These are phyloP conservation scores for Diaporthe sp. DNA, from an alignment of 2,329 filamentous ascomycete species.

Conservation along the genomic window DNA sequence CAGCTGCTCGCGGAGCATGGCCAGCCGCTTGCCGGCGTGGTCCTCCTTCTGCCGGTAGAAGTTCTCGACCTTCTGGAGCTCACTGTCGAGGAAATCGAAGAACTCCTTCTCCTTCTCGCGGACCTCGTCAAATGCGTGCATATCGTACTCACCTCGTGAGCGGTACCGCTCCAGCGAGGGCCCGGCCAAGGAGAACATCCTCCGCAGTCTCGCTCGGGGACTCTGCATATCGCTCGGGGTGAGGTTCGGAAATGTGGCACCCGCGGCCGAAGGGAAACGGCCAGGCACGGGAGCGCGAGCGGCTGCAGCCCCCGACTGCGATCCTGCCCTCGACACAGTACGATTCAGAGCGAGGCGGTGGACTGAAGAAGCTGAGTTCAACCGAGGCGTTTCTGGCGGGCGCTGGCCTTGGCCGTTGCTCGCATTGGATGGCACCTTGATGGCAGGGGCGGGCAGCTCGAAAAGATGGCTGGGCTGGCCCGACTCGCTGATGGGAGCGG, in stretches of 20 bases:
- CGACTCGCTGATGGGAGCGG: slow-evolving; percentile 43
- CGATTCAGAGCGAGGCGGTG: slow-evolving; percentile 51
- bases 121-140: slow-evolving; percentile 65
- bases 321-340: slow-evolving; percentile 52
- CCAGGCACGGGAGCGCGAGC: slow-evolving; percentile 19
- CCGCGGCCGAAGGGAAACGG: slow-evolving; percentile 41
- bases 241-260: slow-evolving; percentile 41
- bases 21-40: slow-evolving; percentile 81
- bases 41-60: slow-evolving; percentile 93
- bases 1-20: slow-evolving; percentile 83
- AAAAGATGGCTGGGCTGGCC: slow-evolving; percentile 56
- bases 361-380: slow-evolving; percentile 40
- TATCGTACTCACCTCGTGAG: slow-evolving; percentile 57
- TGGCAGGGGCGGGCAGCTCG: slow-evolving; percentile 68
- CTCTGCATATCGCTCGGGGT: slow-evolving; percentile 47
- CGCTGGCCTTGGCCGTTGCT: slow-evolving; percentile 39
- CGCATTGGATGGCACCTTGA: slow-evolving; percentile 56
- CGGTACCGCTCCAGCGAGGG: slow-evolving; percentile 52
- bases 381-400: slow-evolving; percentile 19
- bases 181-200: slow-evolving; percentile 56
- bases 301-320: slow-evolving; percentile 15
- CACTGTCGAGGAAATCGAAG: slow-evolving; percentile 84
- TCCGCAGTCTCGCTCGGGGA: slow-evolving; percentile 51
- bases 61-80: slow-evolving; percentile 90
- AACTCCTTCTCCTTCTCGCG: slow-evolving; percentile 86